Evolutionary conservation across 2,329 filamentous ascomycete species (phyloP).

Genomic region (Scolecobasidium constrictum): DNA sequence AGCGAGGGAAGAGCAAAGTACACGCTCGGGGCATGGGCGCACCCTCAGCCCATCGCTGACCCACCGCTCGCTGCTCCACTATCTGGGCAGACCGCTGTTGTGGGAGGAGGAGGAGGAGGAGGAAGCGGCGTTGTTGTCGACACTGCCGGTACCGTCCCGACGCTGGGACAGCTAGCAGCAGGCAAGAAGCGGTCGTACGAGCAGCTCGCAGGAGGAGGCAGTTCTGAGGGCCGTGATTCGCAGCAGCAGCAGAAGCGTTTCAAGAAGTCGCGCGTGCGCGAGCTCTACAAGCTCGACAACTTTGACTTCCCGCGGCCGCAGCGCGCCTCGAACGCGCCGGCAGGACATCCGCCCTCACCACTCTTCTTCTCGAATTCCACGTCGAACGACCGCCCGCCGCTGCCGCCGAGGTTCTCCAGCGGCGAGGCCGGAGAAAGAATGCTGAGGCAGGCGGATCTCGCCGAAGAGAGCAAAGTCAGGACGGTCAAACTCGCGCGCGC

Average conservation of each 20-base stretch:
- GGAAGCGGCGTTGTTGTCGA: too few species aligned
- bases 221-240: neutral
- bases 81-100: neutral
- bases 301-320: slow-evolving; percentile 4
- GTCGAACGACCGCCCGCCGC: slow-evolving; percentile 27
- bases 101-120: too few species aligned
- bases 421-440: slow-evolving; percentile 48
- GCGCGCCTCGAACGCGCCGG: neutral
- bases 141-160: too few species aligned
- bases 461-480: slow-evolving; percentile 39
- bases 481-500: slow-evolving; percentile 41
- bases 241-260: neutral
- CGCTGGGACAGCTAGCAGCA: neutral
- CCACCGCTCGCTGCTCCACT: neutral
- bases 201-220: neutral
- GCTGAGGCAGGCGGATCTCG: slow-evolving; percentile 35
- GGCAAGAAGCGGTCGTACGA: neutral
- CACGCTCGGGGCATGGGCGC: slow-evolving; percentile 6
- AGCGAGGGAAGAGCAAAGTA: slow-evolving; percentile 1
- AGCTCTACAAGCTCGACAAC: neutral
- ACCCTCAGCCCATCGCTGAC: neutral
- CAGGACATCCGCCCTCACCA: slow-evolving; percentile 32
- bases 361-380: slow-evolving; percentile 42
- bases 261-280: slow-evolving; percentile 3
- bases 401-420: slow-evolving; percentile 45